Base-by-base conservation (phyloP, 768 basidiomycete genomes). In the Tephrocybe sp. region DNA sequence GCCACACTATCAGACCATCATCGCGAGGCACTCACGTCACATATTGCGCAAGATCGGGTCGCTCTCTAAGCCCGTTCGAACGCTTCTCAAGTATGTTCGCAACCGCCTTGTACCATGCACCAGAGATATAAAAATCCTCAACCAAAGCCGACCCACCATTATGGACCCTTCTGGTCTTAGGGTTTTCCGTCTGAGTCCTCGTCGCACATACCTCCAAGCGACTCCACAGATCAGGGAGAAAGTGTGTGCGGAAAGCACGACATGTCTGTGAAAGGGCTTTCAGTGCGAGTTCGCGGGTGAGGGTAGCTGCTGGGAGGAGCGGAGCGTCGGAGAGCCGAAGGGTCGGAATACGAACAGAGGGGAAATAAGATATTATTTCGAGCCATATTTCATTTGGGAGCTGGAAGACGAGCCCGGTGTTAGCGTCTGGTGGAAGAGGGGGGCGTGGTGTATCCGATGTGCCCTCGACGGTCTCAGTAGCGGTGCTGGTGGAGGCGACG, bases 231-330 rank as follows among this genome's bases (percentile, higher is more conserved):
- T 66, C 45, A 1, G 65, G 65, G 3, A 68, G 55, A 39, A 70
- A 70, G 0, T 65, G 42, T 1, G 45, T 34, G 9, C 70, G 60
- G 39, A 68, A 64, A 0, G 54, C 40, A 17, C 49, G 55, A 48
- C 67, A 68, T 0, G 69, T 68, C 48, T 72, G 72, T 0, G 72
- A 71, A 5, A 72, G 61, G 5, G 67, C 62, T 1, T 68, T 62
- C 12, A 72, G 57, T 10, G 52, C 55, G 26, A 67, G 60, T n/a
- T 60, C 58, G 20, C 68, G 65, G 26, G 59, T 61, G 22, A 63
- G 59, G 51, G 63, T 60, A 2, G 45, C 43, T 6, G 49, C 30
- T 13, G 65, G 59, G 11, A 63, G 56, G 7, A 61, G n/a, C 12
- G 49, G 52, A 13, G 34, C 26, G 45, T 50, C 32, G 19, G 52